phyloP scores from a whole-genome alignment of 2,329 filamentous ascomycete genomes.

The Penicillium glabrum region DNA sequence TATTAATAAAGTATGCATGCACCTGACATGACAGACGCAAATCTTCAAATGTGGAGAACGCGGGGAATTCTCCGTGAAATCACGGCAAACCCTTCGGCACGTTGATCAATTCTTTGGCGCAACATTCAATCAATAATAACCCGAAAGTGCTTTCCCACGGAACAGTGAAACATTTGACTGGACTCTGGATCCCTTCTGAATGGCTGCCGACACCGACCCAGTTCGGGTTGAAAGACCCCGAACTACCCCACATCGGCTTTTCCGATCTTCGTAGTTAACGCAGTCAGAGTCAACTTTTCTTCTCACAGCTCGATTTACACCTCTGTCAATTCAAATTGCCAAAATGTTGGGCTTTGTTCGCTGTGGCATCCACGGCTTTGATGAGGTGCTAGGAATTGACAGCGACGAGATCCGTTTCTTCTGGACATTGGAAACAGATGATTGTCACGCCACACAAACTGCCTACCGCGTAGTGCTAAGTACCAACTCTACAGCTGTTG shows the following conservation, averaged over 20 bases:
- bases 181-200: neutral
- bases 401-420: conserved; percentile 23
- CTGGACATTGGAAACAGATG: conserved; percentile 16
- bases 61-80: neutral
- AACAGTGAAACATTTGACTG: neutral
- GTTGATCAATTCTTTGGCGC: too few relatives aligned
- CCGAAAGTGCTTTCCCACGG: too few relatives aligned
- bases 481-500: neutral
- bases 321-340: neutral
- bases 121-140: too few relatives aligned
- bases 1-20: too few relatives aligned
- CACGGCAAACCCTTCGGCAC: too few relatives aligned
- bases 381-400: conserved; percentile 24
- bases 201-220: neutral
- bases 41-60: neutral
- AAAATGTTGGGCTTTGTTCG: conserved; percentile 1
- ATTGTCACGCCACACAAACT: conserved; percentile 6
- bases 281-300: conserved; percentile 2
- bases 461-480: conserved; percentile 14
- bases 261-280: conserved; percentile 2
- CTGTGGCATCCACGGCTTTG: conserved; percentile 26
- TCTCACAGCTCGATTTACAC: neutral
- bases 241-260: neutral
- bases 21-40: too few relatives aligned
- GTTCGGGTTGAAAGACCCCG: neutral